These are phyloP conservation scores for Lentinula lateritia DNA, from an alignment of 768 basidiomycete species.

Conservation along the genomic window DNA sequence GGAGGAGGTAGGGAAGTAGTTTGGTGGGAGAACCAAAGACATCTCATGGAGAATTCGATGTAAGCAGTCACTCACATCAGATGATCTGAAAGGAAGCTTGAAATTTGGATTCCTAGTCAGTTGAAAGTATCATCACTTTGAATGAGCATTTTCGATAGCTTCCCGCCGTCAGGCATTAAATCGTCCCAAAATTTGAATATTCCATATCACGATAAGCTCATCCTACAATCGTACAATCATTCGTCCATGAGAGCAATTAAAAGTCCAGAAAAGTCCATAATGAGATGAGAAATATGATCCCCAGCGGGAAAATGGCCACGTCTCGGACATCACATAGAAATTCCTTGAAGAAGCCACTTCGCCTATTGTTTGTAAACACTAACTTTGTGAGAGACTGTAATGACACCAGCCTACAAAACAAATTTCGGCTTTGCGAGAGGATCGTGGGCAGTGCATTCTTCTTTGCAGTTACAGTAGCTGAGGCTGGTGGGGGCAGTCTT, in stretches of 20 bases:
- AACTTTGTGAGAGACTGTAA: slow-evolving; percentile 5
- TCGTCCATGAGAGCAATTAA: not conserved
- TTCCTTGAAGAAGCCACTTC: slow-evolving; percentile 19
- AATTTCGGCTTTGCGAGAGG: not conserved
- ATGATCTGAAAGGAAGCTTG: not conserved
- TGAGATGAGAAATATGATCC: slow-evolving; percentile 32
- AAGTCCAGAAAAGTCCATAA: slow-evolving; percentile 24
- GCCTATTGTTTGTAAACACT: not conserved
- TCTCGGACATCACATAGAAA: slow-evolving; percentile 35
- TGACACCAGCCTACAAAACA: not conserved
- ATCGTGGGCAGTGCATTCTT: not conserved
- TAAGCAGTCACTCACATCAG: not conserved
- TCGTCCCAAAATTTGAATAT: not conserved
- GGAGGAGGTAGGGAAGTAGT: slow-evolving; percentile 10
- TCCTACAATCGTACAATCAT: not conserved
- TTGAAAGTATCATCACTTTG: not conserved
- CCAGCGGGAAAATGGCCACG: slow-evolving; percentile 37
- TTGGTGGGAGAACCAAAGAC: slow-evolving; percentile 4
- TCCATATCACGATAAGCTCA: not conserved
- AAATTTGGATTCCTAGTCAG: not conserved
- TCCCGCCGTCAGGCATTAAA: not conserved
- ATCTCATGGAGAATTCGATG: not conserved
- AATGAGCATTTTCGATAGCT: not conserved
- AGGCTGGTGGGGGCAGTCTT: slow-evolving; percentile 1
- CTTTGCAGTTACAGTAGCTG: not conserved